Base-by-base conservation (phyloP, 163 green algal genomes). In the Scenedesmus sp. region DNA sequence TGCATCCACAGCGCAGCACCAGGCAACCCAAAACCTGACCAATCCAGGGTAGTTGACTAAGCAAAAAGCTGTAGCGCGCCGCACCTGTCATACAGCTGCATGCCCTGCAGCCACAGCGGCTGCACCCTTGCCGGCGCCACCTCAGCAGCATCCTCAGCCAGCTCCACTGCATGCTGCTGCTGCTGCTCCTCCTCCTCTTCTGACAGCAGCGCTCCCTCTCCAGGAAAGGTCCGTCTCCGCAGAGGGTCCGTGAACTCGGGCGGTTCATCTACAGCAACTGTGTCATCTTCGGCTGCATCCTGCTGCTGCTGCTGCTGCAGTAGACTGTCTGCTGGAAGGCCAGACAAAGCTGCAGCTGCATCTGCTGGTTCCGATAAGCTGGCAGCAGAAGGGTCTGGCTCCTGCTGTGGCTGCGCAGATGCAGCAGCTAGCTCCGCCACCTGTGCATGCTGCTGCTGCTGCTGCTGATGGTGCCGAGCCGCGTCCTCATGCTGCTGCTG, bases 51-150 rank as follows among this genome's bases (percentile, higher is more conserved):
- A 46, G 34, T 46, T 46, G 34, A 46, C 34, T 46, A 46, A 46
- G 34, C 34, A 46, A 46, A 16, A 54, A 73, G 34, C 79, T 26
- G 46, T 64, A 90, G 86, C 64, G 18, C 10, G 7, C 4, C 82
- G 4, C 55, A 86, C 89, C 93, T 93, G 88, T 92, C 91, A 90
- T 95, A 95, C 52, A 95, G 86, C 76, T 91, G 81, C 86, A 89
- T 67, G 13, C 91, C 91, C 64, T 91, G 84, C 77, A 92, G 66
- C 93, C 64, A 77, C 66, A 84, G 82, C 10, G 89, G 82, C 66
- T 57, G 12, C 16, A 73, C 77, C 23, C 15, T 79, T 7, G 57
- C 34, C 52, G 64, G 60, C 62, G 23, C 46, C 62, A 67, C 13
- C 46, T 84, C 88, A 7, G 76, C 77, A 26, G 16, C 84, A 76